Base-by-base conservation (phyloP, 345 rosid species). In the Crucihimalaya himalaica region DNA sequence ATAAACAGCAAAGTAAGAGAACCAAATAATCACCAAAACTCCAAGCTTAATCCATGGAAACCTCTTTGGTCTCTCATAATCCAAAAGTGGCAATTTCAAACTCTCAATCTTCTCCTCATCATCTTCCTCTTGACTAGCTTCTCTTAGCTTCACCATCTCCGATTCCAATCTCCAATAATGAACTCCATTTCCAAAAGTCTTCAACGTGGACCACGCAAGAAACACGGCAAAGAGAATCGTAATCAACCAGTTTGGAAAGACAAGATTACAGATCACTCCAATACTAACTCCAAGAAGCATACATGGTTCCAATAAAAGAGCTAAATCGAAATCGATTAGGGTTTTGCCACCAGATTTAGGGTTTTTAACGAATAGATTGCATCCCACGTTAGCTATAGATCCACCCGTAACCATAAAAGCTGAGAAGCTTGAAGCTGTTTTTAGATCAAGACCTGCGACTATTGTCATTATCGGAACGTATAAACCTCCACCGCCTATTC, bases 391-490 rank as follows among this genome's bases (percentile, higher is more conserved):
- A 3, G 95, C 97, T 14, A 84, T 23, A 2, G 98, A 91, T 5
- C 97, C 96, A 11, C 95, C 97, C 0, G 97, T 85, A 29, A 94
- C 97, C 98, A 91, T 91, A 70, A 94, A 89, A 50, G 93, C 94
- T 2, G 98, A 91, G 84, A 88, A 89, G 64, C 82, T 63, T 0
- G 96, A 83, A 0, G 98, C 98, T 25, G 88, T 82, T 80, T 84
- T 89, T 13, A 94, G 88, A 83, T 91, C 91, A 2, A 91, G 62
- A 32, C 93, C 87, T 9, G 88, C 90, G 2, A 87, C 76, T 4
- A 91, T 79, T 0, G 86, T 88, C 67, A 94, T 74, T 16, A 94
- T 83, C 0, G 98, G 97, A 19, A 91, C 86, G 58, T 77, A 94
- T 43, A 94, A 66, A 2, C 97, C 98, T 12, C 97, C 98, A 0